These are phyloP conservation scores for Candida stauntonica DNA, from an alignment of 805 yeast species.

Conservation along the genomic window DNA sequence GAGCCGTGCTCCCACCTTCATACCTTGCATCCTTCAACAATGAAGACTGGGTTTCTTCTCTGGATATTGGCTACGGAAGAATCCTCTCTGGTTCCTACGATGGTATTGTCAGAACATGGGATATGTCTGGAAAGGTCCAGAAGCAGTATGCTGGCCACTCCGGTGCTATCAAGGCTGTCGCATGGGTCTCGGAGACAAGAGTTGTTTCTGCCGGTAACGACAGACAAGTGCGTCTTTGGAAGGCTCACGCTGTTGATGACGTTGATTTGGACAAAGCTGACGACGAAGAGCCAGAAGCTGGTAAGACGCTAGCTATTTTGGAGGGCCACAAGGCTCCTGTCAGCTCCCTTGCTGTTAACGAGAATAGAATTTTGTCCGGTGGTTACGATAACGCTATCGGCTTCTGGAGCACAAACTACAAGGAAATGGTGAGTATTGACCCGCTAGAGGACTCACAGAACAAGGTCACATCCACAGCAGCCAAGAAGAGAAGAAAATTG, in stretches of 20 bases:
- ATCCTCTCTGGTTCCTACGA: constrained; percentile 90
- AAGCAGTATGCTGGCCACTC: constrained; percentile 84
- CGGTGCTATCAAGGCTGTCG: constrained; percentile 78
- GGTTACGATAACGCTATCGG: constrained; percentile 78
- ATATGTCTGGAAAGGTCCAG: constrained; percentile 72
- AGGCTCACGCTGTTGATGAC: constrained; percentile 42
- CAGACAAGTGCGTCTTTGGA: constrained; percentile 86
- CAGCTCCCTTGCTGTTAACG: constrained; percentile 54
- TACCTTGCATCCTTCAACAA: constrained; percentile 82
- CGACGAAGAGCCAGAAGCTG: constrained; percentile 52
- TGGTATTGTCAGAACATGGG: constrained; percentile 89
- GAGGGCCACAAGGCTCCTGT: constrained; percentile 91
- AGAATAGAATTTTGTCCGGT: constrained; percentile 73
- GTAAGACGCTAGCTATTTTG: constrained; percentile 76
- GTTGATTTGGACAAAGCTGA: constrained; percentile 31
- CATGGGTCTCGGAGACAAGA: constrained; percentile 71
- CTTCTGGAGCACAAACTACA: constrained; percentile 83
- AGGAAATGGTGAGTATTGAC: constrained; percentile 71
- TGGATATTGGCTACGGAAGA: constrained; percentile 39
- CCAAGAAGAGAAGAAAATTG: constrained; percentile 83
- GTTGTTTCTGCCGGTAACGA: constrained; percentile 86
- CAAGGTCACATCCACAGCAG: constrained; percentile 61
- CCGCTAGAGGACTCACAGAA: constrained; percentile 42
- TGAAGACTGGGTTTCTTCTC: constrained; percentile 92
- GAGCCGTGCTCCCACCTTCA: constrained; percentile 93